These are phyloP conservation scores for Candida smagusa DNA, from an alignment of 1,139 yeast genomes.

Conservation along the genomic window DNA sequence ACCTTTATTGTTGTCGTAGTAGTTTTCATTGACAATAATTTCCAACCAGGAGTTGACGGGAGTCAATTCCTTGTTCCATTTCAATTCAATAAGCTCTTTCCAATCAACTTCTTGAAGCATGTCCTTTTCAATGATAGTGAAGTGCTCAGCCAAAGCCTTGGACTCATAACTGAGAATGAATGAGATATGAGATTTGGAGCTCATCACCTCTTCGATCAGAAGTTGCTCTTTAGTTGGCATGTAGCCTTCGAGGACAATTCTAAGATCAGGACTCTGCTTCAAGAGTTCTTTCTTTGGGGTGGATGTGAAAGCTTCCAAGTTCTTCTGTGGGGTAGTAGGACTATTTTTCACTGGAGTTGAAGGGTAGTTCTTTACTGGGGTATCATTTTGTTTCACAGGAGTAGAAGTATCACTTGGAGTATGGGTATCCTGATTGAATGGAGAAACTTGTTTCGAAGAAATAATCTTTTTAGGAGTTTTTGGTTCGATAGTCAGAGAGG, in stretches of 20 bases:
- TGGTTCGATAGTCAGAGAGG: no score
- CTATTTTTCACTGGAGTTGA: no score
- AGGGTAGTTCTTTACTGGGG: no score
- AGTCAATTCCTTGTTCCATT: slow-evolving; percentile 65
- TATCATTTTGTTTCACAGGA: no score
- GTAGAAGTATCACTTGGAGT: no score
- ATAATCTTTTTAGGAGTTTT: no score
- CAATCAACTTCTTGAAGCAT: slow-evolving; percentile 84
- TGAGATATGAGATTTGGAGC: slow-evolving; percentile 58
- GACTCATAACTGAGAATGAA: slow-evolving; percentile 75
- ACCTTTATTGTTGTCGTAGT: slow-evolving; percentile 54
- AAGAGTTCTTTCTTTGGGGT: slow-evolving; percentile 12
- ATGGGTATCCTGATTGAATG: no score
- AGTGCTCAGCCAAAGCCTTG: slow-evolving; percentile 64
- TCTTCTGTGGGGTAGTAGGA: not conserved
- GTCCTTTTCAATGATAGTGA: slow-evolving; percentile 84
- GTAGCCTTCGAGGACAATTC: slow-evolving; percentile 36
- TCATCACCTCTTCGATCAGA: slow-evolving; percentile 36
- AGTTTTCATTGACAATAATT: slow-evolving; percentile 60
- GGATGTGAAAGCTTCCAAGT: slow-evolving; percentile 4
- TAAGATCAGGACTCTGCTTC: slow-evolving; percentile 15
- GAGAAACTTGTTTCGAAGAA: no score
- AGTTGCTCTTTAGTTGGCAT: slow-evolving; percentile 28
- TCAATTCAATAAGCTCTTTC: slow-evolving; percentile 79
- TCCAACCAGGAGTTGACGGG: slow-evolving; percentile 88